Conservation (phyloP, 208 protist species). For the Blechomonas ayalai region DNA sequence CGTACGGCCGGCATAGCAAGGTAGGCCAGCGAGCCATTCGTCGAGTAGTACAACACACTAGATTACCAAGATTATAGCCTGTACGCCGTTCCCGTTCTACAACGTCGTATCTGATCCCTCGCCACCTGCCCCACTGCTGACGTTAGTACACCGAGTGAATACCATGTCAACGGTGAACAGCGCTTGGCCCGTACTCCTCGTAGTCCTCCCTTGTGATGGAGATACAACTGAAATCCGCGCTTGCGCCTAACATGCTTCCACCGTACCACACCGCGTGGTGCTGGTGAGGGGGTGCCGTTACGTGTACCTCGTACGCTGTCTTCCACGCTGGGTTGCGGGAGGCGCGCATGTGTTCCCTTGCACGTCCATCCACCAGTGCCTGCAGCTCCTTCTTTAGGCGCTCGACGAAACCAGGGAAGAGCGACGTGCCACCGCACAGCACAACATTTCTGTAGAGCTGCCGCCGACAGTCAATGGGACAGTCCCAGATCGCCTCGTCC, state of each 20-base stretch:
- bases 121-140: not conserved
- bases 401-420: constrained; percentile 94
- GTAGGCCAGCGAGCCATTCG: too few species aligned
- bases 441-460: constrained; percentile 96
- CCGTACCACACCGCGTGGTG: constrained; percentile 95
- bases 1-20: too few species aligned
- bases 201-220: constrained; percentile 95
- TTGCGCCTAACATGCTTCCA: constrained; percentile 91
- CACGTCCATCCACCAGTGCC: constrained; percentile 13
- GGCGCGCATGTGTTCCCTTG: constrained; percentile 12
- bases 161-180: constrained; percentile 65
- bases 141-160: constrained; percentile 26
- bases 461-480: constrained; percentile 95
- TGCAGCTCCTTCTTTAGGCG: constrained; percentile 22
- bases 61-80: too few species aligned
- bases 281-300: constrained; percentile 86
- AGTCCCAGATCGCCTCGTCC: constrained; percentile 91
- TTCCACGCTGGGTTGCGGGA: constrained; percentile 9
- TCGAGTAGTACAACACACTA: too few species aligned
- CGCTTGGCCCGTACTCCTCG: constrained; percentile 95
- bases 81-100: too few species aligned
- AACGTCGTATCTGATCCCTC: too few species aligned
- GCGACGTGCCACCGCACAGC: constrained; percentile 96
- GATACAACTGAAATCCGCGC: constrained; percentile 85
- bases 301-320: constrained; percentile 91